Conservation (phyloP, 2,329 filamentous ascomycete species). For the Tolypocladium tropicale region DNA sequence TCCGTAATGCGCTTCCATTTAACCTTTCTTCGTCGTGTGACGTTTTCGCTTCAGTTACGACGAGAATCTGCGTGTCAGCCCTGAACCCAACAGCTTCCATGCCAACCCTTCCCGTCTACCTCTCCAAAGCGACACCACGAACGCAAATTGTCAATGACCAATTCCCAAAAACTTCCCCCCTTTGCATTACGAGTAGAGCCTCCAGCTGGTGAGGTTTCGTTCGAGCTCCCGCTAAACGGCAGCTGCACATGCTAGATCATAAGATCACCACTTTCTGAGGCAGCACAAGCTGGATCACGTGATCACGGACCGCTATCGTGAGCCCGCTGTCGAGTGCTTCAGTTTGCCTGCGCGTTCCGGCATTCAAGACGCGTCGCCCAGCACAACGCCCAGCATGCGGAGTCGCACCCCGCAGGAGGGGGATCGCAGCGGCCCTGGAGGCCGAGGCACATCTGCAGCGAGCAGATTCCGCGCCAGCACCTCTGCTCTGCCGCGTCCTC, state of each 20-base stretch:
- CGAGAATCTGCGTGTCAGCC: too few species aligned
- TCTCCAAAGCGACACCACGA: neutral
- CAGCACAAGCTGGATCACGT: neutral
- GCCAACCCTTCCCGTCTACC: too few species aligned
- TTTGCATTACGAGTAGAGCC: too few species aligned
- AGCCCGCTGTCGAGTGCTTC: neutral
- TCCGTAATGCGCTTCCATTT: too few species aligned
- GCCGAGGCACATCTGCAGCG: constrained; percentile 17
- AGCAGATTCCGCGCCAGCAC: constrained; percentile 24
- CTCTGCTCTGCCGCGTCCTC: constrained; percentile 24
- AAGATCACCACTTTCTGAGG: too few species aligned
- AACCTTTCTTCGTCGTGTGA: too few species aligned
- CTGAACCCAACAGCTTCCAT: too few species aligned
- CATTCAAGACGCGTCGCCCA: constrained; percentile 1
- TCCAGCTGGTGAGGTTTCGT: too few species aligned
- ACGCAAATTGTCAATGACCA: neutral
- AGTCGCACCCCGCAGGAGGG: constrained; percentile 21
- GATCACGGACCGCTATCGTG: neutral
- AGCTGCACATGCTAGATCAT: too few species aligned
- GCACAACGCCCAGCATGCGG: constrained; percentile 17
- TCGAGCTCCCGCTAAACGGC: too few species aligned
- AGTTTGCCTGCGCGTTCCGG: neutral
- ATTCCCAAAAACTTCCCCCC: neutral
- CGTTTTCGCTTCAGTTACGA: too few species aligned
- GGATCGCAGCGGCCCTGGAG: constrained; percentile 15